phyloP scores from a whole-genome alignment of 164 flowering plant species.

The Annona squamosa region DNA sequence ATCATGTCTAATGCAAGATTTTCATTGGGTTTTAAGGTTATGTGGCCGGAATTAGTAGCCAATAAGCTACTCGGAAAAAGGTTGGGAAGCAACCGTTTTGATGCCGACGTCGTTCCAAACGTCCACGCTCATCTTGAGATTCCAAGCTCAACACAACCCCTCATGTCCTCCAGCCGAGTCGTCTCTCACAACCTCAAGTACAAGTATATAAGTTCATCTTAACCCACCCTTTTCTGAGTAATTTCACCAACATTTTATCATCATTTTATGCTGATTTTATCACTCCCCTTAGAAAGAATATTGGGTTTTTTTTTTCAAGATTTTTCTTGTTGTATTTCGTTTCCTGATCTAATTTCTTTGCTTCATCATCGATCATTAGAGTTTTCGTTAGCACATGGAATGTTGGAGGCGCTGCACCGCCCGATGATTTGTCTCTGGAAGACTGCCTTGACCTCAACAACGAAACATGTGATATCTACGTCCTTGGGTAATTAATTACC shows the following conservation, averaged over 20 bases:
- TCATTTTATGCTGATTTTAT: neutral
- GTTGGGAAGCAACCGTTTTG: constrained; percentile 45
- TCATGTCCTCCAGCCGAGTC: neutral
- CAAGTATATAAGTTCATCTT: constrained; percentile 28
- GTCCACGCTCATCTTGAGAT: constrained; percentile 1
- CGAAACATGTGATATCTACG: constrained; percentile 20
- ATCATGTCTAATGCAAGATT: neutral
- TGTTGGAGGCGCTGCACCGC: constrained; percentile 22
- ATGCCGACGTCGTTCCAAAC: constrained; percentile 13
- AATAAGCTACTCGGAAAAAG: constrained; percentile 44
- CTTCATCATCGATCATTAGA: constrained; percentile 7
- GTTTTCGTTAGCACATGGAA: constrained; percentile 31
- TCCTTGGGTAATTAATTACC: constrained; percentile 20
- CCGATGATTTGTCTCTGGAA: constrained; percentile 19
- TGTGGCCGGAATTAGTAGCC: constrained; percentile 63
- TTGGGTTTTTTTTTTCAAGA: neutral
- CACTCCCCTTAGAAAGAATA: neutral
- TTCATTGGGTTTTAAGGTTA: constrained; percentile 30
- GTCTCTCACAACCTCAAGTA: constrained; percentile 19
- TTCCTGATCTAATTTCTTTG: neutral
- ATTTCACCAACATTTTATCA: no score
- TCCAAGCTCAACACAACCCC: constrained; percentile 6
- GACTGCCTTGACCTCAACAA: constrained; percentile 10
- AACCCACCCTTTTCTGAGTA: neutral
- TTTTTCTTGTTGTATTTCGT: neutral